Percentiles rank a stretch among this genome's conserved stretches.
These are phyloP conservation scores for Aspergillus spinulosporus DNA, from an alignment of 2,329 filamentous ascomycete genomes.

Conservation along the genomic window DNA sequence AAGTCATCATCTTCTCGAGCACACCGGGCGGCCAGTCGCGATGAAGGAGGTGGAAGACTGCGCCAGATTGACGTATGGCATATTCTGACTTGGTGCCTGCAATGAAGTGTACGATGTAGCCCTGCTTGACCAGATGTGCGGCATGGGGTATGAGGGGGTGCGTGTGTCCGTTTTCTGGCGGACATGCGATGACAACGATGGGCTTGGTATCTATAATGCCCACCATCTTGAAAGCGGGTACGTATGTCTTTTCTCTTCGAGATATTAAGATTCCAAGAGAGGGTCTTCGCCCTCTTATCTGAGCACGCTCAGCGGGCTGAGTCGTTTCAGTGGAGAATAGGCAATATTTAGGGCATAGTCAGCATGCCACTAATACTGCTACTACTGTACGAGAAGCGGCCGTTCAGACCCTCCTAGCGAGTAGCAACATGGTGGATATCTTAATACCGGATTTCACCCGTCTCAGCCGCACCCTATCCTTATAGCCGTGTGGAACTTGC, in stretches of 20 bases:
- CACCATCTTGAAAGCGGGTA: background rate
- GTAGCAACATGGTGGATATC: too few relatives aligned
- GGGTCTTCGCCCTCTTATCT: background rate
- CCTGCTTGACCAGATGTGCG: background rate
- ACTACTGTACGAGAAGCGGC: too few relatives aligned
- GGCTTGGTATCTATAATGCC: background rate
- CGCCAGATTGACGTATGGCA: conserved; percentile 2
- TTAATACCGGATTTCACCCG: too few relatives aligned
- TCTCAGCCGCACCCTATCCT: too few relatives aligned
- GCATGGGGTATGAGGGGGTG: conserved; percentile 4
- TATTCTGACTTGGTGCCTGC: background rate
- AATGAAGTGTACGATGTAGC: conserved; percentile 8
- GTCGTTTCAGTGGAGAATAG: background rate
- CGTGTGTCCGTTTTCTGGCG: background rate
- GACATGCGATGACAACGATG: conserved; percentile 8
- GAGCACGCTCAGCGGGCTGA: background rate
- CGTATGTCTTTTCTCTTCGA: background rate
- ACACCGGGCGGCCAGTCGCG: background rate
- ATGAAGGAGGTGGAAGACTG: conserved; percentile 1
- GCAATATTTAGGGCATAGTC: background rate
- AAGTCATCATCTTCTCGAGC: background rate
- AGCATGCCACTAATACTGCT: background rate
- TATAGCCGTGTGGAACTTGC: too few relatives aligned
- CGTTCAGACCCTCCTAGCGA: too few relatives aligned
- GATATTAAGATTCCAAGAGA: background rate